phyloP scores from a whole-genome alignment of 2,329 filamentous ascomycete species.

The Sarocladium strictum region DNA sequence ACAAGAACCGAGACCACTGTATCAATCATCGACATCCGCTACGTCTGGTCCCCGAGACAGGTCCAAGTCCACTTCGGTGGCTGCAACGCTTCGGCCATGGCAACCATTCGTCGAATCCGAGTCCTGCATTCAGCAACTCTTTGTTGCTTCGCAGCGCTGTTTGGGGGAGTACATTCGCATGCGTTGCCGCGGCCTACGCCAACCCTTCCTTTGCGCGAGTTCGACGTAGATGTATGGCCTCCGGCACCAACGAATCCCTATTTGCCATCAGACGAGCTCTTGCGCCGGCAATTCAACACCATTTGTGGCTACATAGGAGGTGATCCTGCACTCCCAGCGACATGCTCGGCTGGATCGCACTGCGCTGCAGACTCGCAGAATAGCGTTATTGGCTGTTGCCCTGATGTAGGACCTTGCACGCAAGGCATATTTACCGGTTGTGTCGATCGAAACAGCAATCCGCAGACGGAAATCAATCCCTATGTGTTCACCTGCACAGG shows the following conservation, averaged over 20 bases:
- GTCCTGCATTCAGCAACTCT: not conserved
- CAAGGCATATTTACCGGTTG: slow-evolving; percentile 52
- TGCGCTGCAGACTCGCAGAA: slow-evolving; percentile 47
- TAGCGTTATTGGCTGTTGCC: slow-evolving; percentile 50
- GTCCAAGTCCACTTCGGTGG: slow-evolving; percentile 8
- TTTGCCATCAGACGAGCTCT: slow-evolving; percentile 21
- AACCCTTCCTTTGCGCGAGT: slow-evolving; percentile 27
- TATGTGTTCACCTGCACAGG: slow-evolving; percentile 52
- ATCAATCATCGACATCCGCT: not conserved
- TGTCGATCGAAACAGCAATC: slow-evolving; percentile 44
- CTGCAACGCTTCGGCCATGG: not conserved
- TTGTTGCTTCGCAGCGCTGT: slow-evolving; percentile 29
- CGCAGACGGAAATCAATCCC: slow-evolving; percentile 46
- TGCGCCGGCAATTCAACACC: slow-evolving; percentile 43
- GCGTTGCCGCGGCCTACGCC: slow-evolving; percentile 35
- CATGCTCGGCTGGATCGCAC: slow-evolving; percentile 51
- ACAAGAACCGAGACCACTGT: not conserved
- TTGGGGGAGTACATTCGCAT: slow-evolving; percentile 28
- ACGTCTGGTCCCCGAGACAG: not conserved
- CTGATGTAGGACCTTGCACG: slow-evolving; percentile 43
- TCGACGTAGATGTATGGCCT: slow-evolving; percentile 33
- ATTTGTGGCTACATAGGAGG: slow-evolving; percentile 54
- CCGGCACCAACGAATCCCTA: slow-evolving; percentile 1
- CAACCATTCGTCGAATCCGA: no score
- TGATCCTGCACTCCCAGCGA: slow-evolving; percentile 45